Conservation (phyloP, 768 basidiomycete genomes). For the Pholiota molesta region DNA sequence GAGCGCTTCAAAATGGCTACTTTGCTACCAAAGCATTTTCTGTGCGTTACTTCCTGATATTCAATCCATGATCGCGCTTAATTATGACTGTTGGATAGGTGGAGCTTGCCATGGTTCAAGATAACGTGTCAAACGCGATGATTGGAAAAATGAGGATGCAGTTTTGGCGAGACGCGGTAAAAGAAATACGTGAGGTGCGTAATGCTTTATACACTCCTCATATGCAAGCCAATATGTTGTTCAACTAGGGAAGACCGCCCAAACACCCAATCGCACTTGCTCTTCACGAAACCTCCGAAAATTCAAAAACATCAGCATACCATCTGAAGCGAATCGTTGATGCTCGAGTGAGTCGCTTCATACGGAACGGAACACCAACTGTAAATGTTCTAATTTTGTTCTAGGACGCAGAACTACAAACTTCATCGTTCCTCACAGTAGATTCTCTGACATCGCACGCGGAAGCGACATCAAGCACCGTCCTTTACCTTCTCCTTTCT, state of each 20-base stretch:
- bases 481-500: constrained; percentile 77
- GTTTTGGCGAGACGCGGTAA: constrained; percentile 85
- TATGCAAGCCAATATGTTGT: constrained; percentile 13
- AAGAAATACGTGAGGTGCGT: constrained; percentile 64
- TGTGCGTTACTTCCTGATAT: constrained; percentile 48
- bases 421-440: constrained; percentile 64
- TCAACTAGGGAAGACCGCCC: constrained; percentile 67
- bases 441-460: constrained; percentile 73
- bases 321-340: constrained; percentile 84
- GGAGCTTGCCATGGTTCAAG: constrained; percentile 78
- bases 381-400: constrained; percentile 19
- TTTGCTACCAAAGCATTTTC: constrained; percentile 84
- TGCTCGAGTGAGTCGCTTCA: constrained; percentile 63
- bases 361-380: constrained; percentile 4
- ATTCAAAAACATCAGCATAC: constrained; percentile 61
- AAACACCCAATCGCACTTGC: constrained; percentile 83
- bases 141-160: constrained; percentile 87
- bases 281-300: constrained; percentile 56
- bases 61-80: constrained; percentile 5
- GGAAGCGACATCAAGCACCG: constrained; percentile 79
- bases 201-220: constrained; percentile 10
- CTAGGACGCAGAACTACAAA: constrained; percentile 69
- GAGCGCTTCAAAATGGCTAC: constrained; percentile 62
- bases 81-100: constrained; percentile 47
- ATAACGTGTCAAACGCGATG: constrained; percentile 69